Conservation (phyloP, 2,329 filamentous ascomycete genomes). For the Colletotrichum falcatum region DNA sequence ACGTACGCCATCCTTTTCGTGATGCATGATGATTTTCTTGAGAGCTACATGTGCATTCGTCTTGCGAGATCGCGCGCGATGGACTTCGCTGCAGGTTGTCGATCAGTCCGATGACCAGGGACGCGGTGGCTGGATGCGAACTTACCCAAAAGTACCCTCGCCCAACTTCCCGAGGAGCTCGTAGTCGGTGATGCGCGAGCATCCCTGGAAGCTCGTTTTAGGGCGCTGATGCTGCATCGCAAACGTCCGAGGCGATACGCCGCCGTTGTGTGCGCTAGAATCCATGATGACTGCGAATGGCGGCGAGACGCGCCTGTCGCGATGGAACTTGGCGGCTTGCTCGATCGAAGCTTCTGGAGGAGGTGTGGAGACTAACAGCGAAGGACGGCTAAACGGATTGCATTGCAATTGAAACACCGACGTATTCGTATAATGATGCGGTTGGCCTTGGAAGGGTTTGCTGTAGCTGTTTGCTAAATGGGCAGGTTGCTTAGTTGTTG, state of each 20-base stretch:
- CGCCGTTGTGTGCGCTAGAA: slow-evolving; percentile 44
- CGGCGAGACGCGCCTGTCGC: slow-evolving; percentile 30
- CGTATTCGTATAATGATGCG: neutral
- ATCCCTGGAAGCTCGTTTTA: slow-evolving; percentile 79
- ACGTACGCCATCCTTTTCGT: slow-evolving; percentile 93
- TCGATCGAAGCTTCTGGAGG: slow-evolving; percentile 15
- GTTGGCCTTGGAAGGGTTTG: neutral
- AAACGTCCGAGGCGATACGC: slow-evolving; percentile 66
- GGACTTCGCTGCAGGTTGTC: slow-evolving; percentile 76
- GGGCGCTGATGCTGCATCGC: slow-evolving; percentile 67
- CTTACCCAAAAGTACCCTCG: slow-evolving; percentile 93
- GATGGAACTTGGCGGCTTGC: slow-evolving; percentile 12
- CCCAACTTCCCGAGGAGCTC: slow-evolving; percentile 86
- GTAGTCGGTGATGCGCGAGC: slow-evolving; percentile 85
- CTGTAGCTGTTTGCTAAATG: neutral
- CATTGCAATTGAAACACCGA: slow-evolving; percentile 19
- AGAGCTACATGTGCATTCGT: slow-evolving; percentile 83
- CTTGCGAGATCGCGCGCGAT: slow-evolving; percentile 84
- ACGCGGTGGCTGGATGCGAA: slow-evolving; percentile 26
- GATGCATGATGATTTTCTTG: slow-evolving; percentile 99
- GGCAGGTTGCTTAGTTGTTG: slow-evolving; percentile 1
- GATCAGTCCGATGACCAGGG: slow-evolving; percentile 10
- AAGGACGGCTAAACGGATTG: slow-evolving; percentile 6
- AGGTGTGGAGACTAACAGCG: neutral
- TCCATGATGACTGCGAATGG: slow-evolving; percentile 34